Conservation (phyloP, 2,329 filamentous ascomycete species). For the Botrytis byssoidea region DNA sequence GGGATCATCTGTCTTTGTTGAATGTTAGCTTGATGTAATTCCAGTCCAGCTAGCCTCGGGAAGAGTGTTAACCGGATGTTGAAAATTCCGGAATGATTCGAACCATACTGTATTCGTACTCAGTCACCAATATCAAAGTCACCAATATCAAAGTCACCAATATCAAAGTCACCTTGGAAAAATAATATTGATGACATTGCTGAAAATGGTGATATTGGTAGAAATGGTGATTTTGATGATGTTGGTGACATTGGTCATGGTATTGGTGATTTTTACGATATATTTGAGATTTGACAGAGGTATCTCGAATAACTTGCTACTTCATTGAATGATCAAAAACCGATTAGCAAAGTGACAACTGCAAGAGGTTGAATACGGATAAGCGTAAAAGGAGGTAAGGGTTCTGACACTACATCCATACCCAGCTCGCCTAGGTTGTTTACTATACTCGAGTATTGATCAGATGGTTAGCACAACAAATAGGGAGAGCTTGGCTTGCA, state of each 20-base stretch:
- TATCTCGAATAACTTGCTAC: neutral
- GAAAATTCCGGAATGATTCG: neutral
- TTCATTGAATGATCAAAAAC: neutral
- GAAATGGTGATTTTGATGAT: neutral
- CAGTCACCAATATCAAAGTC: neutral
- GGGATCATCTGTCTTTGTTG: neutral
- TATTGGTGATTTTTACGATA: neutral
- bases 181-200: neutral
- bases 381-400: neutral
- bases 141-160: too few relatives aligned
- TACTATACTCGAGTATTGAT: neutral
- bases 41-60: neutral
- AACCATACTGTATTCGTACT: neutral
- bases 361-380: neutral
- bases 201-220: neutral
- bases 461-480: neutral
- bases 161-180: neutral
- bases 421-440: neutral
- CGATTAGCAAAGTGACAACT: neutral
- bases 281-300: neutral
- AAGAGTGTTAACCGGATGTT: neutral
- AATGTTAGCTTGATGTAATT: neutral
- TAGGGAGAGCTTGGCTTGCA: neutral
- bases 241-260: neutral
- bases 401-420: neutral